Base-by-base conservation (phyloP, 441 rosid genomes). In the Bocquillonia castaneifolia region DNA sequence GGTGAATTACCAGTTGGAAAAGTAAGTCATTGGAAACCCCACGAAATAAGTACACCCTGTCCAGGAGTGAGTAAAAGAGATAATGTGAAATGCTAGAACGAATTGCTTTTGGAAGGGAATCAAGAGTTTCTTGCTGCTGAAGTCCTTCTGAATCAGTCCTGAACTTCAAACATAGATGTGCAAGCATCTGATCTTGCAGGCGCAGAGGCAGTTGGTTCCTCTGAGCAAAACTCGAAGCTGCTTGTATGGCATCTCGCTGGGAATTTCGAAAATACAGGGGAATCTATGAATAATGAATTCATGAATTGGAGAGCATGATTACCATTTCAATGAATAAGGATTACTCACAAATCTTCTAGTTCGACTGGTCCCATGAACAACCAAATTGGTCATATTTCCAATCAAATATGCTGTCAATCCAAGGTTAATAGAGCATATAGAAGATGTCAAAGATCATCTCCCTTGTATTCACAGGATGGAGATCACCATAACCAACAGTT, bases 341-440 rank as follows among this genome's bases (percentile, higher is more conserved):
- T 31, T 40, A 82, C 95, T 85, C 64, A 89, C 97, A 75, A 92
- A 92, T 77, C 71, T 81, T 82, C 97, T 80, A 47, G 97, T 92
- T 64, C 96, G 86, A 47, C 94, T 88, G 17, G 92, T 89, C 59
- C 93, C 90, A 42, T 88, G 96, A 70, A 92, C 98, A 63, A 90
- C 92, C 82, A 92, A 75, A 85, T 85, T 89, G 78, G 94, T 92
- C 96, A 92, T 92, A 76, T 89, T 92, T 70, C 97, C 97, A 40
- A 89, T 92, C 81, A 92, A 78, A 74, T 89, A 92, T 0, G 96
- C 89, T 1, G 86, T 88, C 79, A 91, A 73, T 18, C 97, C 92
- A 22, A 89, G 86, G 70, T 88, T 87, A 79, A 91, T n/a, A 91
- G 20, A 91, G 80, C 96, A 91, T 89, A 77, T 85, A 89, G 81